These are phyloP conservation scores for Aaosphaeria pasadenensis DNA, from an alignment of 2,329 filamentous ascomycete genomes.

Conservation along the genomic window DNA sequence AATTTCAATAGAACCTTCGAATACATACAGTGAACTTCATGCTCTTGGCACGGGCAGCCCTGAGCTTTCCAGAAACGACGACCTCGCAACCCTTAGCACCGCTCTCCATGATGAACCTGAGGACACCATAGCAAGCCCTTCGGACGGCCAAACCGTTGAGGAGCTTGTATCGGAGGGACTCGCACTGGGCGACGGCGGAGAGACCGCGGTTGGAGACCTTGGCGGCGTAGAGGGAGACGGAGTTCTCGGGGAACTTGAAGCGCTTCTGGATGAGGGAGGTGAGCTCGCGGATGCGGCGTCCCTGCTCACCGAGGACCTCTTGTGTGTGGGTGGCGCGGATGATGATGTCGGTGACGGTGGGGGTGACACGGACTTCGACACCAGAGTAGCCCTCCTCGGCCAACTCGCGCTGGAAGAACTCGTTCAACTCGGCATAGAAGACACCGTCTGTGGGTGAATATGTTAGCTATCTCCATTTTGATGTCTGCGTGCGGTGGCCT, in stretches of 20 bases:
- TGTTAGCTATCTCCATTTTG: constrained; percentile 11
- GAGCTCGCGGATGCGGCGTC: constrained; percentile 99
- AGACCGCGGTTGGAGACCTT: constrained; percentile 99
- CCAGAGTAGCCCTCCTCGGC: constrained; percentile 99
- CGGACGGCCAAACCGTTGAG: constrained; percentile 99
- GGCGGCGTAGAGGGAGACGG: constrained; percentile 98
- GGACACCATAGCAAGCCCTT: constrained; percentile 99
- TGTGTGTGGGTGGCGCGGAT: constrained; percentile 99
- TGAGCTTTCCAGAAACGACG: constrained; percentile 98
- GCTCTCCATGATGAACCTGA: constrained; percentile 99
- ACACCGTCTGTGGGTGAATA: constrained; percentile 69
- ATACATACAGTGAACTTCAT: constrained; percentile 97
- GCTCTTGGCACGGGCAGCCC: constrained; percentile 97
- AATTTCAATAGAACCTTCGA: background rate
- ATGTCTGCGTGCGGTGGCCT: constrained; percentile 9
- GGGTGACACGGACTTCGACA: constrained; percentile 99
- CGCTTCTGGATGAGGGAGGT: constrained; percentile 99
- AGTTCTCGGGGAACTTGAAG: constrained; percentile 99
- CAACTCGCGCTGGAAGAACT: constrained; percentile 99
- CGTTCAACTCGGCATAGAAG: constrained; percentile 99
- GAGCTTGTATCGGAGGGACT: constrained; percentile 99
- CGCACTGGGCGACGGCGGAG: constrained; percentile 99
- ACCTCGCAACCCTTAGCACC: constrained; percentile 99
- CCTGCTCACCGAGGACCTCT: constrained; percentile 99
- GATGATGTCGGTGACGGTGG: constrained; percentile 99